Base-by-base conservation (phyloP, 805 yeast species). In the Ogataea philodendri region DNA sequence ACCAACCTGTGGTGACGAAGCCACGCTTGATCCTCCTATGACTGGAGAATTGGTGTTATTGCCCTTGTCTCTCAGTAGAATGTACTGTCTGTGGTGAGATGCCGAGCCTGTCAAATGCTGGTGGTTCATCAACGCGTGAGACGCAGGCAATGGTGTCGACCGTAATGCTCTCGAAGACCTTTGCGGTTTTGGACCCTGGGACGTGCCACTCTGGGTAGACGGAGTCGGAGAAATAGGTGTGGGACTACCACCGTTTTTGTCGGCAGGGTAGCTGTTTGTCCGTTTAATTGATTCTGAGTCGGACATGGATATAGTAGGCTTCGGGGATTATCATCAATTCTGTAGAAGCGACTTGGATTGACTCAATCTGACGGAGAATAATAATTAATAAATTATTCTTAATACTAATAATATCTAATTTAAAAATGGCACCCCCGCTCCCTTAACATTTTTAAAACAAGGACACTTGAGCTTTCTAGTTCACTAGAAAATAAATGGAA, bases 401-500 rank as follows among this genome's bases (percentile, higher is more conserved):
- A n/a, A n/a, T n/a, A n/a, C n/a, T n/a, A n/a, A n/a, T n/a, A n/a
- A n/a, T n/a, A n/a, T n/a, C n/a, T n/a, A n/a, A n/a, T n/a, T n/a
- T n/a, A n/a, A n/a, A n/a, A n/a, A n/a, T n/a, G n/a, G n/a, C n/a
- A n/a, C n/a, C n/a, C n/a, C n/a, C n/a, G n/a, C n/a, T 17, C 23
- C 37, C 19, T 32, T 11, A 23, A 28, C 32, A 23, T 19, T 28
- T 35, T 28, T 18, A 24, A 24, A 28, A 35, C 33, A 23, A 19
- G 15, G 16, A 27, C 16, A 15, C 9, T 29, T 19, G 14, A 19
- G n/a, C n/a, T n/a, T 17, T 27, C 15, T 10, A 22, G 9, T 15
- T 15, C 11, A 19, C 58, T 59, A 87, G 39, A 78, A 68, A 20
- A 89, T 48, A 51, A 61, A 86, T 15, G 98, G 98, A 49, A 93